These are phyloP conservation scores for Sclerotinia sclerotiorum DNA, from an alignment of 2,329 filamentous ascomycete genomes.

Conservation along the genomic window DNA sequence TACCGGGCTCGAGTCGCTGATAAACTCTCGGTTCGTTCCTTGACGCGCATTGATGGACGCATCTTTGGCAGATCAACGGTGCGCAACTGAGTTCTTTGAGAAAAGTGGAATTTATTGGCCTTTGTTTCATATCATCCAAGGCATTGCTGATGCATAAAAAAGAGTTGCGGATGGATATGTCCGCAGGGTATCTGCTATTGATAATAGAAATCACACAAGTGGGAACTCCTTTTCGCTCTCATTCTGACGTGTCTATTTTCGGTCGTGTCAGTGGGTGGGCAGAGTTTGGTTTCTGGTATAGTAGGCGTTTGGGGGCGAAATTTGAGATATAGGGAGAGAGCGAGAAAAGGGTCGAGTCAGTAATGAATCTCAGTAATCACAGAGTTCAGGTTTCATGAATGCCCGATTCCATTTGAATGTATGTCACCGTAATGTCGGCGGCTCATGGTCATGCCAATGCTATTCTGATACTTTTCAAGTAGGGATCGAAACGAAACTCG, in stretches of 20 bases:
- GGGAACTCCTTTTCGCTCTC: background rate
- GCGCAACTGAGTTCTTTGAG: background rate
- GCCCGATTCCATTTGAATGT: background rate
- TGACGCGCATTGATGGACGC: constrained; percentile 6
- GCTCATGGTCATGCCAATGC: background rate
- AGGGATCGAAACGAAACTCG: background rate
- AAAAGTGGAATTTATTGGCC: background rate
- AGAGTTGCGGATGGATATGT: background rate
- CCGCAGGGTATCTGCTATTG: background rate
- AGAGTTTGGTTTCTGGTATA: constrained; percentile 7
- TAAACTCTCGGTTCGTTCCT: background rate
- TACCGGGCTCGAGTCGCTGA: background rate
- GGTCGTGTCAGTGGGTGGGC: background rate
- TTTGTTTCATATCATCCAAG: constrained; percentile 3
- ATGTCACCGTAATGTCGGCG: background rate
- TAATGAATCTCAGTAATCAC: background rate
- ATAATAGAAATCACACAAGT: constrained; percentile 11
- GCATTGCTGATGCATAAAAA: background rate
- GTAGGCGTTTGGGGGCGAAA: background rate
- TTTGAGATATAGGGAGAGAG: background rate
- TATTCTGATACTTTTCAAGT: background rate
- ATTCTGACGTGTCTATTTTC: constrained; percentile 11
- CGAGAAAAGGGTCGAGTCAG: background rate
- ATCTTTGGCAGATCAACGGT: constrained; percentile 6
- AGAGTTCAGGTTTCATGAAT: background rate